Evolutionary conservation across 192 early-diverging fungal genomes (phyloP).

Genomic region (Gaertneriomyces sp.): DNA sequence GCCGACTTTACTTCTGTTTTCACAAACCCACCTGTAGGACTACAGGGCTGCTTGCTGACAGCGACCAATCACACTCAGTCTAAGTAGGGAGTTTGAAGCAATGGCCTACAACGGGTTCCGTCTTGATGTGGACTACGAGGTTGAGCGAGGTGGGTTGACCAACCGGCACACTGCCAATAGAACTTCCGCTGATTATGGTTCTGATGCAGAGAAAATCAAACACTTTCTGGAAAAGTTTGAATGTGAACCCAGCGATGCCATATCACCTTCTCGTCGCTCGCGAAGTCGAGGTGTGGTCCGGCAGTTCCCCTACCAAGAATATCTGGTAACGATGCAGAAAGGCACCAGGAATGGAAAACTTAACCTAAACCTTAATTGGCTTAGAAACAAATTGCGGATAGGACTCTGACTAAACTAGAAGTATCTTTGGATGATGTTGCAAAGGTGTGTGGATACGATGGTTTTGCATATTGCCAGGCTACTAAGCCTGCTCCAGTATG

Average conservation of each 20-base stretch:
- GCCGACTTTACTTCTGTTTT: too few species aligned
- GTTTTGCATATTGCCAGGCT: background rate
- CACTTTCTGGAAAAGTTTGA: conserved; percentile 39
- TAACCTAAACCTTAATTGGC: background rate
- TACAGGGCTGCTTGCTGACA: too few species aligned
- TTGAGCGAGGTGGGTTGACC: too few species aligned
- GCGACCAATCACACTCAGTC: too few species aligned
- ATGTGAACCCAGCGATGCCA: conserved; percentile 9
- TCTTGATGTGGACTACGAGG: background rate
- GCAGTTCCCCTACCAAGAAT: conserved; percentile 32
- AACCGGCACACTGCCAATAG: background rate
- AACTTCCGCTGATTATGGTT: background rate
- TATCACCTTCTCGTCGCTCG: conserved; percentile 16
- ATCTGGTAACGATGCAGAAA: conserved; percentile 25
- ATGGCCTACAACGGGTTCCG: background rate
- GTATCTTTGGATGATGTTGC: conserved; percentile 50
- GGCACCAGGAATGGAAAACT: background rate
- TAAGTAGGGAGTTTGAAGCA: too few species aligned
- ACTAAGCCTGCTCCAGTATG: conserved; percentile 22
- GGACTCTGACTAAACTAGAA: conserved; percentile 28
- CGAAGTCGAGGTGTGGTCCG: background rate
- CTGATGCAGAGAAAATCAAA: conserved; percentile 33
- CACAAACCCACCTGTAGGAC: too few species aligned
- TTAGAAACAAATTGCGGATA: conserved; percentile 35
- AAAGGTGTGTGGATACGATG: conserved; percentile 6